Base-by-base conservation (phyloP, 2,329 filamentous ascomycete species). In the Diaporthe ilicicola region DNA sequence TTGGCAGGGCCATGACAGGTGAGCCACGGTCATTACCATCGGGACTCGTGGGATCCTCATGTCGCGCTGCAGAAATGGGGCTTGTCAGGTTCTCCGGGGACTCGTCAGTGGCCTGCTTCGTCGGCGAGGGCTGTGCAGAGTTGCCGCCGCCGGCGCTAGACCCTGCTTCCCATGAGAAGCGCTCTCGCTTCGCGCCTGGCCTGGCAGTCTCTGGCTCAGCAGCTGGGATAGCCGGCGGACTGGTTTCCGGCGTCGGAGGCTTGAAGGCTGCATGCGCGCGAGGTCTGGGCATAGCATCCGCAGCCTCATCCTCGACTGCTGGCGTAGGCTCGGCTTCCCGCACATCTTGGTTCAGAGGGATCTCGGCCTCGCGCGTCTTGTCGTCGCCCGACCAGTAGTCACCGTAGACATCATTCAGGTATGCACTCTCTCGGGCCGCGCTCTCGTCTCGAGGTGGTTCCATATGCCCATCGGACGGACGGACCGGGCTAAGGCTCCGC, bases 391-490 rank as follows among this genome's bases (percentile, higher is more conserved):
- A 85, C 86, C 90, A 91, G 76, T 93, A 93, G 74, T 88, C 89
- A 70, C 91, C 91, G 75, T 93, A 93, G 54, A 92, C 90, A 72
- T 86, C 86, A 0, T 89, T 87, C 2, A 92, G 81, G 74, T 92
- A 91, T 22, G 86, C 88, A 77, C 90, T 93, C 65, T 91, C 89
- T 50, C 88, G 75, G 2, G 74, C 65, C 6, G 72, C 73, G n/a
- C 70, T 71, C 32, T 73, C 74, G 17, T 55, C 64, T 13, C 46
- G 48, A 2, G 42, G 15, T 9, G 48, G 24, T 10, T 72, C 27
- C 32, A 37, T 44, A 5, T 46, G 61, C 3, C 72, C 64, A 19
- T 73, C 51, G 7, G 75, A 71, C 39, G 81, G 76, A 37, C 81
- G 81, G 15, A 83, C 78, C 0, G 90, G 87, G 68, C 86, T 90